Evolutionary conservation across 1,139 yeast genomes (phyloP), one percentile per base, ranked within the genome.

Genomic region (Sugiyamaella japonica): DNA sequence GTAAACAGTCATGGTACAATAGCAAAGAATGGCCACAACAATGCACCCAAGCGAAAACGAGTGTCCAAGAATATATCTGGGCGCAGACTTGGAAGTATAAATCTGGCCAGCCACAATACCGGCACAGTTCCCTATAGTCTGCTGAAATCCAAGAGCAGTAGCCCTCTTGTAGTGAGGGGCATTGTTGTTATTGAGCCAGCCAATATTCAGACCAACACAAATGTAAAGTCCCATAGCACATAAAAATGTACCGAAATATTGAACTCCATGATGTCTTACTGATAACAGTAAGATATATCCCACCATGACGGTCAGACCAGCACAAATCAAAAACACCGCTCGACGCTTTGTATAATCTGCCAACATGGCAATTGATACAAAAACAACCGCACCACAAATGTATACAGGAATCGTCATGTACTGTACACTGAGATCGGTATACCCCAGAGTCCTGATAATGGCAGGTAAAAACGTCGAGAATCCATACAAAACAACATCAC

Each of bases 371-470:
- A 71, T 67, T 7, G 66, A 55, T 36, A 77, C 63, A 51, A 73
- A 75, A 1, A 72, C 68, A 8, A 76, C 59, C 5, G 79, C 76
- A 1, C 80, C 74, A 47, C 76, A 61, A 43, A 76, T 68, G 63
- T 79, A 79, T 41, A 77, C 75, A 17, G 83, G 83, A 25, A 79
- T 77, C 1, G 81, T 78, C 67, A 80, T 65, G 48, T 77, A 70
- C 62, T 80, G 83, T 1, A 82, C 77, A 56, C 70, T 66, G 48
- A 77, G 70, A 36, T 65, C 68, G 31, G 73, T 70, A 79, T 74
- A 79, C 9, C 73, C 73, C 60, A 71, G 56, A 28, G 63, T 63
- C 38, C 52, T 56, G 54, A 73, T 61, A 49, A 72, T 68, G 10
- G 69, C 61, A 8, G 76, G 75, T 32, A 71, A 56, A 52, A 71